A percentile compares a stretch with the other conserved stretches of the same genome.
Conservation (phyloP, 176 grass and related monocot genomes). For the Hordeum marinum region DNA sequence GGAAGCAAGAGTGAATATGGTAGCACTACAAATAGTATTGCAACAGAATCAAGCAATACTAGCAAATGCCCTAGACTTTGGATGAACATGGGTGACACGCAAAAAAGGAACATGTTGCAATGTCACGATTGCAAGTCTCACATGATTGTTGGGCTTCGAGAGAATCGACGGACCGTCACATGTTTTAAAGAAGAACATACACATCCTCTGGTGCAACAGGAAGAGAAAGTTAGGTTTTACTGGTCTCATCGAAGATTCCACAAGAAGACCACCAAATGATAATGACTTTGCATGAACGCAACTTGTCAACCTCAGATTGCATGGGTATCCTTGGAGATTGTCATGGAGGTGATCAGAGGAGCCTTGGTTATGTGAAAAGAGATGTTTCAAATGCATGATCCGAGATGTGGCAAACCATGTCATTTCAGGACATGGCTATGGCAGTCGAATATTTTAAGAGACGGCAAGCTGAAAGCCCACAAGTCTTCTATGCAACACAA, state of each 20-base stretch:
- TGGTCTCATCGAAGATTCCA: accelerated
- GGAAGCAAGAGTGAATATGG: too few relatives aligned
- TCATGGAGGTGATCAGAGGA: too few relatives aligned
- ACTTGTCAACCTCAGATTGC: not conserved
- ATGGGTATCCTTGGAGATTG: accelerated
- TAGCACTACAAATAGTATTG: too few relatives aligned
- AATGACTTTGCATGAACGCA: not conserved
- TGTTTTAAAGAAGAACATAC: not conserved
- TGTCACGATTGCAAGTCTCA: too few relatives aligned
- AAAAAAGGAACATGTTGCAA: too few relatives aligned
- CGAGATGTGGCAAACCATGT: too few relatives aligned
- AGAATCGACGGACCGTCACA: not conserved
- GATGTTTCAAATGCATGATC: too few relatives aligned
- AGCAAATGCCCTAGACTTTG: not conserved
- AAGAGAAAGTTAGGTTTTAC: not conserved
- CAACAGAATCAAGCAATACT: not conserved
- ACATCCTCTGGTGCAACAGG: not conserved
- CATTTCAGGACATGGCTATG: not conserved
- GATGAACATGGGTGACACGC: not conserved
- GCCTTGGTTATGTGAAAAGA: too few relatives aligned
- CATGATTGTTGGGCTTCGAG: not conserved
- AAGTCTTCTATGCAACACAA: not conserved
- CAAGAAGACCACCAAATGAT: not conserved
- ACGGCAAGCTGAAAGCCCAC: not conserved
- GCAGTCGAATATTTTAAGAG: not conserved